phyloP scores from a whole-genome alignment of 371 early-diverging fungal genomes.

The Lichtheimia corymbifera region DNA sequence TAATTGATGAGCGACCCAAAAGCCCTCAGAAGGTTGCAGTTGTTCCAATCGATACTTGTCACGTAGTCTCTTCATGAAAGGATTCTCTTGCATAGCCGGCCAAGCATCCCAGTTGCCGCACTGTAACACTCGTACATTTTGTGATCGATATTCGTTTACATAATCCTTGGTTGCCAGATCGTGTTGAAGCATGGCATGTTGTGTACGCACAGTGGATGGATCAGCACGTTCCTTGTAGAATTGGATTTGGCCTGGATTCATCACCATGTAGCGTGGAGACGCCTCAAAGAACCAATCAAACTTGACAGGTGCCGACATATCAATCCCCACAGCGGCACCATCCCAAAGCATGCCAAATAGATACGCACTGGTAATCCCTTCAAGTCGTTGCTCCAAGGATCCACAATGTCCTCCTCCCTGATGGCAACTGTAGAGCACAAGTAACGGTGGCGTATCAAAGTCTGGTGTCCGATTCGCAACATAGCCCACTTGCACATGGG shows the following conservation, averaged over 20 bases:
- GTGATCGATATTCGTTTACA: constrained; percentile 1
- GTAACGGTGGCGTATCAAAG: constrained; percentile 40
- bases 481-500: constrained; percentile 42
- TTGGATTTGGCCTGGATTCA: constrained; percentile 31
- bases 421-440: constrained; percentile 32
- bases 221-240: constrained; percentile 26
- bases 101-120: constrained; percentile 13
- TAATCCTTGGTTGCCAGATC: constrained; percentile 17
- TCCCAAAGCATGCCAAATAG: constrained; percentile 40
- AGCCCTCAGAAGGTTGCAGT: constrained; percentile 34
- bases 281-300: constrained; percentile 42
- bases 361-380: constrained; percentile 33
- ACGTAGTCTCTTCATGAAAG: constrained; percentile 18
- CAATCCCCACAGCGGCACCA: constrained; percentile 41
- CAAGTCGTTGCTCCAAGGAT: constrained; percentile 29
- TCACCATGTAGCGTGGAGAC: constrained; percentile 29
- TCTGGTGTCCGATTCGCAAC: constrained; percentile 47
- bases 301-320: constrained; percentile 31
- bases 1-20: constrained; percentile 36
- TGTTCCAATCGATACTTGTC: constrained; percentile 36
- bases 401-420: constrained; percentile 22
- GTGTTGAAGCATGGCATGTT: constrained; percentile 11
- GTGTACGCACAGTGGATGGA: constrained; percentile 4
- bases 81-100: constrained; percentile 15
- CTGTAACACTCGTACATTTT: constrained; percentile 9